A percentile compares a stretch with the other conserved stretches of the same genome.
Evolutionary conservation across 495 filamentous ascomycete species (phyloP).

Genomic region (Neohortaea acidophila): DNA sequence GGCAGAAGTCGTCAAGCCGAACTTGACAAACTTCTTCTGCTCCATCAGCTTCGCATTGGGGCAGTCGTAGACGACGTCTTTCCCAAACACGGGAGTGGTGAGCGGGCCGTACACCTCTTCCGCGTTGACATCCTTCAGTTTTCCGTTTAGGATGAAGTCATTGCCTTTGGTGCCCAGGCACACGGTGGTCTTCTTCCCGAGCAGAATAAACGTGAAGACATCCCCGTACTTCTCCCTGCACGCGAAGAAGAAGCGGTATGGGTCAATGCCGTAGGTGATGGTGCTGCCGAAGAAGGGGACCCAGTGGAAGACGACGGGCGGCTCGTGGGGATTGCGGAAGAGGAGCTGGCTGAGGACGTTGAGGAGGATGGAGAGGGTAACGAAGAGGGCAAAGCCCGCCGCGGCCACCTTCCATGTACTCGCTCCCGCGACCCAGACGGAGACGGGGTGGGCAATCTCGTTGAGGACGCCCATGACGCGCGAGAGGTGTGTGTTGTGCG

Average conservation of each 20-base stretch:
- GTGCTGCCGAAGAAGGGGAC: slow-evolving; percentile 48
- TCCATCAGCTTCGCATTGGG: slow-evolving; percentile 54
- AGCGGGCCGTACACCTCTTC: slow-evolving; percentile 49
- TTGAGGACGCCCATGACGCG: slow-evolving; percentile 28
- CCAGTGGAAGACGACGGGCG: slow-evolving; percentile 51
- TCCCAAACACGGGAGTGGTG: slow-evolving; percentile 48
- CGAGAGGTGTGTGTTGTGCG: too few relatives aligned
- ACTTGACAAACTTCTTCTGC: slow-evolving; percentile 59
- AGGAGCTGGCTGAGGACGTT: slow-evolving; percentile 31
- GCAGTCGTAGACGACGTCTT: slow-evolving; percentile 50
- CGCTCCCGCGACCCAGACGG: slow-evolving; percentile 11
- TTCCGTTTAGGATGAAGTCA: slow-evolving; percentile 49
- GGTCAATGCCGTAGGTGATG: slow-evolving; percentile 49
- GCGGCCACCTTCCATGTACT: slow-evolving; percentile 18
- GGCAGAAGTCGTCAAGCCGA: slow-evolving; percentile 46
- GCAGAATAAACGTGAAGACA: slow-evolving; percentile 48
- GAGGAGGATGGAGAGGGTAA: slow-evolving; percentile 21
- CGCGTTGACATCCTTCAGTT: slow-evolving; percentile 45
- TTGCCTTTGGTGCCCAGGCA: slow-evolving; percentile 47
- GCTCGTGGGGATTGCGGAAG: slow-evolving; percentile 35
- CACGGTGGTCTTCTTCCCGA: slow-evolving; percentile 49
- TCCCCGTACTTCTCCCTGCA: slow-evolving; percentile 48
- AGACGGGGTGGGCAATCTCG: slow-evolving; percentile 17
- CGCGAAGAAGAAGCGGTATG: slow-evolving; percentile 44
- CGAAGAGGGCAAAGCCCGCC: slow-evolving; percentile 14